A percentile compares a stretch with the other conserved stretches of the same genome.
These are phyloP conservation scores for Acmispon strigosus DNA, from an alignment of 306 rosid species.

Conservation along the genomic window DNA sequence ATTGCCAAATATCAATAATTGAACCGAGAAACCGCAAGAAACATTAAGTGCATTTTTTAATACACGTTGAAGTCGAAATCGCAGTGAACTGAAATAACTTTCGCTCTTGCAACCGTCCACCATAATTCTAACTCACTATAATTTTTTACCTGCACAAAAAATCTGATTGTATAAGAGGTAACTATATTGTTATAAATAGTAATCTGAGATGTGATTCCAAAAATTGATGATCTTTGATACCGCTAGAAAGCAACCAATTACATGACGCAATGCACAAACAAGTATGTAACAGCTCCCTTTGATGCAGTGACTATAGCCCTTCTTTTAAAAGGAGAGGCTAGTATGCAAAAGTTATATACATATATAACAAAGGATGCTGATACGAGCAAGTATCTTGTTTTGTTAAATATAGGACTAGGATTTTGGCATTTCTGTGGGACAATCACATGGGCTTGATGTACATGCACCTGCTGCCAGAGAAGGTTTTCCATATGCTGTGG, in stretches of 20 bases:
- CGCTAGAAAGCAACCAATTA: neutral
- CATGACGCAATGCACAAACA: neutral
- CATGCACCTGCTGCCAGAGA: slow-evolving; percentile 8
- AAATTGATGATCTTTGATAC: neutral
- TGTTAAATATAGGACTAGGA: slow-evolving; percentile 17
- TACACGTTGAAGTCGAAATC: no score
- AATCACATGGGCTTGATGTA: slow-evolving; percentile 43
- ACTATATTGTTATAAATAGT: neutral
- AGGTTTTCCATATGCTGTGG: slow-evolving; percentile 37
- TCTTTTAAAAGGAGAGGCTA: slow-evolving; percentile 37
- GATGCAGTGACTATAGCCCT: slow-evolving; percentile 9
- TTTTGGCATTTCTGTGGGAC: slow-evolving; percentile 38
- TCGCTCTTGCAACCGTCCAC: no score
- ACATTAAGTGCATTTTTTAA: no score
- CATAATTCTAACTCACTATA: no score
- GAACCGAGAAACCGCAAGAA: no score
- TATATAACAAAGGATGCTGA: neutral
- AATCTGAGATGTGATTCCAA: neutral
- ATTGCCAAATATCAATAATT: no score
- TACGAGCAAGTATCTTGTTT: slow-evolving; percentile 10
- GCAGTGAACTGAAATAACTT: no score
- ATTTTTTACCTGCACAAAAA: no score
- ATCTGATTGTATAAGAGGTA: neutral
- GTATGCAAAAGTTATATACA: slow-evolving; percentile 20
- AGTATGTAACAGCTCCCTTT: neutral